These are phyloP conservation scores for Arachis hypogaea DNA, from an alignment of 306 rosid species.

Conservation along the genomic window DNA sequence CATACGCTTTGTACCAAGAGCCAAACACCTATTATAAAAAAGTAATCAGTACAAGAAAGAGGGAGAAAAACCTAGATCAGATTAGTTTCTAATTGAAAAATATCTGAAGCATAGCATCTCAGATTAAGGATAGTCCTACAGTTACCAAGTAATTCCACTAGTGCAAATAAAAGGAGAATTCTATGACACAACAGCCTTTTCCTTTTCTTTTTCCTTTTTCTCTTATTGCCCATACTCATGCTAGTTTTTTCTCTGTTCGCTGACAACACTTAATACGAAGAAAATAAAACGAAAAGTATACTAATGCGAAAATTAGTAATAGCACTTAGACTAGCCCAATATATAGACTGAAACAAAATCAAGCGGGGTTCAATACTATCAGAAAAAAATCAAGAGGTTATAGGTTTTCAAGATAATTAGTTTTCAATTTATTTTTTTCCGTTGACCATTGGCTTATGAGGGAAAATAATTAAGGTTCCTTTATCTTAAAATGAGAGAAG, in stretches of 20 bases:
- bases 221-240: neutral
- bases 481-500: no score
- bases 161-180: neutral
- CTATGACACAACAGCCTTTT: neutral
- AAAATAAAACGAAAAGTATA: neutral
- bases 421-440: no score
- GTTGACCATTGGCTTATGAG: no score
- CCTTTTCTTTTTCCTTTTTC: neutral
- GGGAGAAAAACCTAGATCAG: no score
- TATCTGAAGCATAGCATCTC: no score
- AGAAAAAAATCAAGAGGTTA: no score
- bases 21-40: slow-evolving; percentile 73
- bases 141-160: neutral
- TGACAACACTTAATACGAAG: no score
- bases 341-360: slow-evolving; percentile 8
- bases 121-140: no score
- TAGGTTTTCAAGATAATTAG: neutral
- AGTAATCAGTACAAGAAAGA: slow-evolving; percentile 19
- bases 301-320: slow-evolving; percentile 9
- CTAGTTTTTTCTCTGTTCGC: neutral
- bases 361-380: neutral
- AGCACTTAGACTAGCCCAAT: slow-evolving; percentile 3
- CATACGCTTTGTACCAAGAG: slow-evolving; percentile 98
- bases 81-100: no score
- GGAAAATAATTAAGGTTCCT: no score